A percentile compares a stretch with the other conserved stretches of the same genome.
phyloP scores from a whole-genome alignment of 2,329 filamentous ascomycete species.

The Trichoderma simmonsii region DNA sequence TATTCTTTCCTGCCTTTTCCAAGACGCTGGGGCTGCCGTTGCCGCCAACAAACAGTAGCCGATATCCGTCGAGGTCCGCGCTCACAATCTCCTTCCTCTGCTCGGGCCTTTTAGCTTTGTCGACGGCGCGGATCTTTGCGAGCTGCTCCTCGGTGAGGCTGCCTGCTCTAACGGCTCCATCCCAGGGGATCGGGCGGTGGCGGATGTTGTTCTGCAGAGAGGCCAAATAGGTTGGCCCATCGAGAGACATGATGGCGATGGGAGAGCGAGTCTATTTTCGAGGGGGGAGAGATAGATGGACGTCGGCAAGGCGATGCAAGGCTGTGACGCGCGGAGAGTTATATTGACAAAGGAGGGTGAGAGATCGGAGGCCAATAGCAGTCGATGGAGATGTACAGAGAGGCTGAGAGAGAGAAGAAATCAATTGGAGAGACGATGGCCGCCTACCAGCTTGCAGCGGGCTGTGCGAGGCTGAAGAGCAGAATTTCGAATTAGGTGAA shows the following conservation, averaged over 20 bases:
- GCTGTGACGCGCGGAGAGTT: background rate
- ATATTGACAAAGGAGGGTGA: conserved; percentile 5
- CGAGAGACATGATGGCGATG: conserved; percentile 70
- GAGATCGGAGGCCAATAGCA: background rate
- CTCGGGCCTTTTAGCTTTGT: conserved; percentile 86
- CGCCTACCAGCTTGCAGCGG: conserved; percentile 10
- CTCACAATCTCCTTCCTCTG: conserved; percentile 81
- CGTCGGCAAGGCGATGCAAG: conserved; percentile 24
- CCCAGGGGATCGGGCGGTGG: conserved; percentile 93
- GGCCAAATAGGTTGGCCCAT: conserved; percentile 79
- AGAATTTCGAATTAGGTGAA: conserved; percentile 1
- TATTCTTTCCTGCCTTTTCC: conserved; percentile 78
- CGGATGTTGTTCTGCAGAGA: conserved; percentile 97
- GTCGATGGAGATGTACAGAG: background rate
- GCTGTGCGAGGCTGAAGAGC: conserved; percentile 17
- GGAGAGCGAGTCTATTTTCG: conserved; percentile 15
- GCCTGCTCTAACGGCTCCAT: conserved; percentile 88
- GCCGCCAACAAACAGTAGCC: conserved; percentile 73
- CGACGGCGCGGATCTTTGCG: conserved; percentile 92
- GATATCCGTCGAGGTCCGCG: conserved; percentile 74
- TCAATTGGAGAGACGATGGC: conserved; percentile 19
- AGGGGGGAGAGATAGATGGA: background rate
- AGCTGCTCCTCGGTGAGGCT: conserved; percentile 93
- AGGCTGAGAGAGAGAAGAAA: conserved; percentile 2
- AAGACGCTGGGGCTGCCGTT: conserved; percentile 69